phyloP scores from a whole-genome alignment of 768 basidiomycete genomes.

The Terana coerulea region DNA sequence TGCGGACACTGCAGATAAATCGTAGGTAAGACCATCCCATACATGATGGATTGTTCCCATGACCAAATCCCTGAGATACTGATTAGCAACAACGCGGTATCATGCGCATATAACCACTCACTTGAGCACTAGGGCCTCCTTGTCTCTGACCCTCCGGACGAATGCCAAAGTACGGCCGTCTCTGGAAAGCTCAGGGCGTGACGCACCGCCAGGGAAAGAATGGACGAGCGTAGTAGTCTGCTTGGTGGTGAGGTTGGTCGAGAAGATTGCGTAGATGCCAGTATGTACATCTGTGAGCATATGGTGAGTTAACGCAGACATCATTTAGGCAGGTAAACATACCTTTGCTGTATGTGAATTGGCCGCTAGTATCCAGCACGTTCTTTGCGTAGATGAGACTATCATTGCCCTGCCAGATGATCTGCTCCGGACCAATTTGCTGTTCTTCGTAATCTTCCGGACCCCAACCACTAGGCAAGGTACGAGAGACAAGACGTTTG shows the following conservation, averaged over 20 bases:
- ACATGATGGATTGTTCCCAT: slow-evolving; percentile 63
- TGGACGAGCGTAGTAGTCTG: slow-evolving; percentile 49
- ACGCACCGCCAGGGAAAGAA: slow-evolving; percentile 67
- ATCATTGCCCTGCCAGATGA: slow-evolving; percentile 58
- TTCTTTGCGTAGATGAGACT: slow-evolving; percentile 66
- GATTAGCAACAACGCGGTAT: slow-evolving; percentile 6
- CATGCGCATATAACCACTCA: slow-evolving; percentile 24
- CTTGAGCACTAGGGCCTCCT: slow-evolving; percentile 71
- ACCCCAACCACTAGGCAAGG: slow-evolving; percentile 59
- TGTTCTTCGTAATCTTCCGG: slow-evolving; percentile 57
- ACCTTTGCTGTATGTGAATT: slow-evolving; percentile 68
- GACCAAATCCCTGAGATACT: slow-evolving; percentile 49
- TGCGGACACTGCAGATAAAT: slow-evolving; percentile 57
- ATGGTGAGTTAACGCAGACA: not conserved
- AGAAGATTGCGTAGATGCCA: slow-evolving; percentile 70
- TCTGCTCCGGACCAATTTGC: slow-evolving; percentile 73
- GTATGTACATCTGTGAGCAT: slow-evolving; percentile 52
- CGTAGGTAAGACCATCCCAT: slow-evolving; percentile 70
- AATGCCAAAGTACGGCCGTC: slow-evolving; percentile 71
- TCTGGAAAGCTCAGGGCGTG: slow-evolving; percentile 63
- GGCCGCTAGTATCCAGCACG: slow-evolving; percentile 41
- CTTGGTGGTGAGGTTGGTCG: slow-evolving; percentile 57
- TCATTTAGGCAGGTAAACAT: not conserved
- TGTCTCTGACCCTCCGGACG: slow-evolving; percentile 68
- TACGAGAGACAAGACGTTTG: slow-evolving; percentile 49